Base-by-base conservation (phyloP, 2,329 filamentous ascomycete species). In the Botrytis elliptica region DNA sequence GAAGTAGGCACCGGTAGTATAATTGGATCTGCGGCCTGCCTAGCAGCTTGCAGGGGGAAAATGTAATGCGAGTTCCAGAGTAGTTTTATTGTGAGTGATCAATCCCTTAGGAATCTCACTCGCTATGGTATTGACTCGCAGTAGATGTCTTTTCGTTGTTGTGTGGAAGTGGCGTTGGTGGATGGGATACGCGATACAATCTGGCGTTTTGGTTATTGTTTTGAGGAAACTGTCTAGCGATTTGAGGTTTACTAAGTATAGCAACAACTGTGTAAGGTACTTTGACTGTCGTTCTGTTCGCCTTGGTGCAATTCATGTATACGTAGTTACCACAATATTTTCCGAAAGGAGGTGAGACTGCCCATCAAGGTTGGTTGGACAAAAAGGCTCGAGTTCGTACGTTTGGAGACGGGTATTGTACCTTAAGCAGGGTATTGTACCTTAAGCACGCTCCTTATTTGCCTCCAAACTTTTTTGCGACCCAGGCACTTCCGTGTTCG, bases 401-500 rank as follows among this genome's bases (percentile, higher is more conserved):
- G 33, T 73, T 36, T 42, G 36, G 52, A 29, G 52, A 42, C 36
- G 65, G 38, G 66, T 64, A 64, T 49, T 46, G 70, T 63, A 25
- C 22, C 18, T 38, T 42, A 18, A 64, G 20, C 25, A 16, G 65
- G 38, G 66, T 64, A 64, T 49, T 46, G 70, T 63, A 25, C 22
- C 18, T 38, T 42, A 18, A 64, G 20, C 25, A 16, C 36, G 62
- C 20, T 42, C 62, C 62, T 73, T 59, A 79, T 71, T 73, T 75
- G n/a, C 84, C 84, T 22, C 84, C 85, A 81, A 97, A 96, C 80
- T 89, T 93, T 79, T 89, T 90, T 42, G 89, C 89, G 38, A 93
- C 86, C 93, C 93, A 95, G 1, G 84, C 85, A 72, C 88, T 89
- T 14, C 96, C 96, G 80, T 94, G 84, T 82, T 99, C 96, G 70